phyloP scores from a whole-genome alignment of 2,329 filamentous ascomycete species.

The Grosmannia clavigera region DNA sequence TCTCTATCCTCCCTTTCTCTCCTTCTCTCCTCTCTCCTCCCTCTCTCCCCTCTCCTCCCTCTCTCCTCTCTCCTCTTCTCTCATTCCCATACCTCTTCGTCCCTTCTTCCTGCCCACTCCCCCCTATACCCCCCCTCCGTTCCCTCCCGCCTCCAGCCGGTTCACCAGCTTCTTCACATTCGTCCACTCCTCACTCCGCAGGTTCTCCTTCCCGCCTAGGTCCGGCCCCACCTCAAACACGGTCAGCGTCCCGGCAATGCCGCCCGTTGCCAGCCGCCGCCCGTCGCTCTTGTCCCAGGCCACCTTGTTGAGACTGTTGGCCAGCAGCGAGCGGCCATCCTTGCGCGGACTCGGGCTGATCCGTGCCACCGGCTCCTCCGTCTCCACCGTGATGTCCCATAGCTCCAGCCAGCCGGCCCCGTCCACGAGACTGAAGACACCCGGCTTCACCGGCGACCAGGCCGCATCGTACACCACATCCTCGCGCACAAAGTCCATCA shows the following conservation, averaged over 20 bases:
- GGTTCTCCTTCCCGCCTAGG: conserved; percentile 70
- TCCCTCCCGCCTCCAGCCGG: conserved; percentile 47
- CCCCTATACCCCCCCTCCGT: no score
- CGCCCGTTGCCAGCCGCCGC: conserved; percentile 75
- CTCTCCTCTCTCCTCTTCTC: no score
- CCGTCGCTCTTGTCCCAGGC: conserved; percentile 90
- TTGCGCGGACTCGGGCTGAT: conserved; percentile 58
- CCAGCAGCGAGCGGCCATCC: conserved; percentile 56
- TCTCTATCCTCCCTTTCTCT: no score
- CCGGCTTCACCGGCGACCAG: conserved; percentile 90
- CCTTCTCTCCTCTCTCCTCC: no score
- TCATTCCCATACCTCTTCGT: no score
- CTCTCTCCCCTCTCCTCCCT: no score
- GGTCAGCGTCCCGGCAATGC: conserved; percentile 79
- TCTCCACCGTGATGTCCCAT: conserved; percentile 89
- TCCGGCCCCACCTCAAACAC: conserved; percentile 84
- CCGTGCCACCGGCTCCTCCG: conserved; percentile 78
- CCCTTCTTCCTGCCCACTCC: no score
- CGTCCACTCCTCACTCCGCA: conserved; percentile 82
- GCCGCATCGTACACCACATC: conserved; percentile 93
- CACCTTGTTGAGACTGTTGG: conserved; percentile 83
- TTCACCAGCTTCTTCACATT: conserved; percentile 82
- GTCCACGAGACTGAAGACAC: conserved; percentile 89
- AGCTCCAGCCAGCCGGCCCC: conserved; percentile 85
- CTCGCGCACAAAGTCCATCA: conserved; percentile 85